Conservation (phyloP, 2,329 filamentous ascomycete species). For the Ramularia endophylla region DNA sequence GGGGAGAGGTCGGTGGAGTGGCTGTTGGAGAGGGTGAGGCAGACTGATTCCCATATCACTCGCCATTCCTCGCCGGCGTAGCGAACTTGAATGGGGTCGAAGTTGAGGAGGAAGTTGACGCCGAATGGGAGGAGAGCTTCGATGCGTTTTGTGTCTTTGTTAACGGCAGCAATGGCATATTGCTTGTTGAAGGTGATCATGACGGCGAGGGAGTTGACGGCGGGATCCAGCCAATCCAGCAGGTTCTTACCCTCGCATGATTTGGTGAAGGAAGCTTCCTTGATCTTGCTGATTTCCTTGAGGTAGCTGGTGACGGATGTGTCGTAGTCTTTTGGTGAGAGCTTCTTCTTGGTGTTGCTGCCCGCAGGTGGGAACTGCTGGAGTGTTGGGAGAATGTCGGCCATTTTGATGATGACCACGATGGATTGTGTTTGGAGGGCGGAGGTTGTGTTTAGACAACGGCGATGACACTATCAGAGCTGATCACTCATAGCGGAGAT, state of each 20-base stretch:
- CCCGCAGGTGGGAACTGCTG: constrained; percentile 31
- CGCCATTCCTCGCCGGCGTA: constrained; percentile 47
- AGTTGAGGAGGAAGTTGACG: constrained; percentile 43
- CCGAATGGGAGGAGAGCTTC: constrained; percentile 43
- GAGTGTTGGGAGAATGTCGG: constrained; percentile 18
- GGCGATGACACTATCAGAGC: too few relatives aligned
- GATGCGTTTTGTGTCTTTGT: constrained; percentile 28
- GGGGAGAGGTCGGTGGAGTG: constrained; percentile 27
- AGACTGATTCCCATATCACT: constrained; percentile 37
- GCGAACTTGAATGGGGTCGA: constrained; percentile 50
- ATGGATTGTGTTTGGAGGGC: too few relatives aligned
- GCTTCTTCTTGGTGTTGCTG: constrained; percentile 10
- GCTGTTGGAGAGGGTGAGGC: constrained; percentile 7
- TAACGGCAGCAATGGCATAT: constrained; percentile 12
- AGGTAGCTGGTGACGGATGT: constrained; percentile 31
- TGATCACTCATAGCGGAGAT: too few relatives aligned
- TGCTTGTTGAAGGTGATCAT: constrained; percentile 47
- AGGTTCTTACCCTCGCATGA: constrained; percentile 36
- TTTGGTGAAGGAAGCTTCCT: constrained; percentile 30
- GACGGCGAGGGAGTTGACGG: constrained; percentile 55
- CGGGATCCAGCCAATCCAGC: constrained; percentile 48
- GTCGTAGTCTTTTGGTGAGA: constrained; percentile 37
- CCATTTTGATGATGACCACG: constrained; percentile 18
- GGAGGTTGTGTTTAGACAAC: too few relatives aligned
- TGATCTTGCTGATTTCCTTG: constrained; percentile 30